These are phyloP conservation scores for Ustilago hordei DNA, from an alignment of 1,284 basidiomycete species.

Conservation along the genomic window DNA sequence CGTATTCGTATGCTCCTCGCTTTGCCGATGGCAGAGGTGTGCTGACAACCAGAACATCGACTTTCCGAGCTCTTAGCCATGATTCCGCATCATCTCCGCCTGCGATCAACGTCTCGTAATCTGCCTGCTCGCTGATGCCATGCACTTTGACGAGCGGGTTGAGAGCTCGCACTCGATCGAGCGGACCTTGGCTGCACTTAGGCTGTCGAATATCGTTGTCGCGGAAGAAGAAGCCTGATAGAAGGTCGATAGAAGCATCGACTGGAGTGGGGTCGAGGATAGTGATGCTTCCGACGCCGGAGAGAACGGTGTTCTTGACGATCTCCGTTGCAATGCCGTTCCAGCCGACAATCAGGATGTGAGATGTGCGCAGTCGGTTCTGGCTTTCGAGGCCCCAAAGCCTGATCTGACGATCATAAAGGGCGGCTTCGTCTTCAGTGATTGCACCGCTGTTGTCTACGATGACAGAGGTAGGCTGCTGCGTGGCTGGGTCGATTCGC, in stretches of 20 bases:
- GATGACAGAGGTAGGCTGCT: neutral
- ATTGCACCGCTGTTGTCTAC: conserved; percentile 18
- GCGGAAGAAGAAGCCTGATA: conserved; percentile 91
- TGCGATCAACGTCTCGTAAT: conserved; percentile 22
- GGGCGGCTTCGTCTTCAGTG: conserved; percentile 79
- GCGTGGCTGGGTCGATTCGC: conserved; percentile 2
- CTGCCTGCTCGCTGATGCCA: conserved; percentile 58
- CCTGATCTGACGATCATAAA: conserved; percentile 97
- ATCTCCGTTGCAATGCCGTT: conserved; percentile 91
- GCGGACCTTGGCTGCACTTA: conserved; percentile 30
- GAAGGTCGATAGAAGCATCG: conserved; percentile 78
- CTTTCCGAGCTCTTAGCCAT: conserved; percentile 72
- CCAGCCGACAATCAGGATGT: conserved; percentile 85
- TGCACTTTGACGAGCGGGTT: conserved; percentile 91
- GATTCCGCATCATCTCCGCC: conserved; percentile 45
- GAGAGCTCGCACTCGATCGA: conserved; percentile 80
- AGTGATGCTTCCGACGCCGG: conserved; percentile 74
- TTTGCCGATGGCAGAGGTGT: conserved; percentile 6
- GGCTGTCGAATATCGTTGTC: conserved; percentile 79
- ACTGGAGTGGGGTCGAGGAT: conserved; percentile 71
- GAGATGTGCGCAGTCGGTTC: conserved; percentile 93
- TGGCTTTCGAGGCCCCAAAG: conserved; percentile 98
- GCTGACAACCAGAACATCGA: conserved; percentile 64
- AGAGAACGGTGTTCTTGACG: conserved; percentile 85
- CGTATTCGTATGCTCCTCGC: neutral